A percentile compares a stretch with the other conserved stretches of the same genome.
Evolutionary conservation across 768 basidiomycete genomes (phyloP).

Genomic region (Phanerodontia chrysosporium): DNA sequence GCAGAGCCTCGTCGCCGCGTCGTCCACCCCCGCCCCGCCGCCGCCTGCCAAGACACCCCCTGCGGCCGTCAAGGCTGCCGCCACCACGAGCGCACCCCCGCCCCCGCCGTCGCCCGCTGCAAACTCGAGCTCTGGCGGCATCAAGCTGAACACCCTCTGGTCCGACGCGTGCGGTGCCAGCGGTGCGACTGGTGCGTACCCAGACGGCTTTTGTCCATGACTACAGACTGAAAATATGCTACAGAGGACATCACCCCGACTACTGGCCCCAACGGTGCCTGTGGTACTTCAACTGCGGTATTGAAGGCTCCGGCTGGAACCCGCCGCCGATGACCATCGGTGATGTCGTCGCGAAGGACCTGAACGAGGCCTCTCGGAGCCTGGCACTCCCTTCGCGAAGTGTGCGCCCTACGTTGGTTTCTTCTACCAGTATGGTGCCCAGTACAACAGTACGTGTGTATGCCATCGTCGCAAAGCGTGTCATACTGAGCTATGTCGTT

Average conservation of each 20-base stretch:
- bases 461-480: not conserved
- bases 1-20: not conserved
- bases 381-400: slow-evolving; percentile 51
- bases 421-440: slow-evolving; percentile 58
- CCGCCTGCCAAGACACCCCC: not conserved
- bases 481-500: not conserved
- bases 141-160: slow-evolving; percentile 31
- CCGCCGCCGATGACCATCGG: slow-evolving; percentile 58
- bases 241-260: slow-evolving; percentile 45
- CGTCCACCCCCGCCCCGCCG: not conserved
- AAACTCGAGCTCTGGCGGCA: not conserved
- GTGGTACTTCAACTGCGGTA: slow-evolving; percentile 76
- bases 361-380: slow-evolving; percentile 46
- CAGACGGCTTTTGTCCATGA: too few species aligned
- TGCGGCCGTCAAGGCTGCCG: not conserved
- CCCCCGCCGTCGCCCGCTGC: slow-evolving; percentile 1
- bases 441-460: slow-evolving; percentile 35
- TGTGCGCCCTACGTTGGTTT: slow-evolving; percentile 47
- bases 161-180: slow-evolving; percentile 39
- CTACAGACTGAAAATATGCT: too few species aligned
- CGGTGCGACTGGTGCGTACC: slow-evolving; percentile 45
- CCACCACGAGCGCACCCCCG: not conserved
- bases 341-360: slow-evolving; percentile 44
- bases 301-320: slow-evolving; percentile 61
- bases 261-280: slow-evolving; percentile 68